A percentile compares a stretch with the other conserved stretches of the same genome.
Conservation (phyloP, 345 rosid genomes). For the Linum lewisii region DNA sequence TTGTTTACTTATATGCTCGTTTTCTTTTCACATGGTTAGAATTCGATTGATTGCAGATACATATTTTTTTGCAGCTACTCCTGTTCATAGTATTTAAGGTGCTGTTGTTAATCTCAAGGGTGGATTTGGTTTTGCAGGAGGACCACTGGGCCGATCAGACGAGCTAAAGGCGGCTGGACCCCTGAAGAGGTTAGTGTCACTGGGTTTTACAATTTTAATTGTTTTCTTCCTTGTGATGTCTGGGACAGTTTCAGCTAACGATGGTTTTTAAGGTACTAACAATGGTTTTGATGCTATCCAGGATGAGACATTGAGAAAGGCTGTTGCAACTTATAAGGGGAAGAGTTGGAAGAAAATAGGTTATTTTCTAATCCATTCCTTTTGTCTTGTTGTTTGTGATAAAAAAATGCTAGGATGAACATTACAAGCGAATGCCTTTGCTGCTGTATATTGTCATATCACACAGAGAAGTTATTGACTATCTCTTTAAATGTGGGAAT, state of each 20-base stretch:
- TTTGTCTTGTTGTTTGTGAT: neutral
- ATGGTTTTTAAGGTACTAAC: neutral
- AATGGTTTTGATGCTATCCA: slow-evolving; percentile 19
- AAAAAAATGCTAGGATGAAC: neutral
- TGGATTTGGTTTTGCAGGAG: slow-evolving; percentile 46
- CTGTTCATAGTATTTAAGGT: neutral
- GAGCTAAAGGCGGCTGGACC: slow-evolving; percentile 99
- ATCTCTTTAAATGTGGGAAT: too few species aligned
- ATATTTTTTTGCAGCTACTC: neutral
- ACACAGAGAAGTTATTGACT: neutral
- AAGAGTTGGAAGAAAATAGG: slow-evolving; percentile 95
- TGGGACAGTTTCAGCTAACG: too few species aligned
- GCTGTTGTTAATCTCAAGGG: slow-evolving; percentile 8
- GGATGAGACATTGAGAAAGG: slow-evolving; percentile 84
- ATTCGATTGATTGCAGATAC: neutral
- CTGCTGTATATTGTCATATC: neutral
- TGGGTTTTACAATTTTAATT: neutral
- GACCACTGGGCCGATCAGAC: slow-evolving; percentile 89
- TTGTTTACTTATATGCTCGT: neutral
- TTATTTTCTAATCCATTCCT: slow-evolving; percentile 13
- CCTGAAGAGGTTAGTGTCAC: slow-evolving; percentile 57
- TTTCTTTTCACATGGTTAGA: neutral
- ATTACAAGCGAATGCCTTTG: neutral
- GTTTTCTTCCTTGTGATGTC: too few species aligned
- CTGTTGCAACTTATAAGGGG: slow-evolving; percentile 61